Evolutionary conservation across 108 stramenopile genomes (phyloP), one percentile per base, ranked within the genome.

Genomic region (Cyclotella sp.): DNA sequence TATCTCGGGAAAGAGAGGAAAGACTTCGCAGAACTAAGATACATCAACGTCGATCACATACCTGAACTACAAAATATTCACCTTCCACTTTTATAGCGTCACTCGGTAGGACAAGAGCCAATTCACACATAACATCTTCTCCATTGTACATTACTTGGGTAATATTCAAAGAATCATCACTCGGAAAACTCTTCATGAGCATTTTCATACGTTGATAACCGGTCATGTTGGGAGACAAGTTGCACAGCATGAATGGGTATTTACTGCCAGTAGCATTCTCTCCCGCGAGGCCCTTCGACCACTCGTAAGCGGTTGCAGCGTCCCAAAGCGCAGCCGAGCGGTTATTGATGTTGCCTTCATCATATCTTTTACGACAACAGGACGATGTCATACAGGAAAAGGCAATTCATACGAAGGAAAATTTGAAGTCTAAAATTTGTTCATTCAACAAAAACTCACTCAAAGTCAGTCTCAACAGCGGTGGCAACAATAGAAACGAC

Each of bases 231-330:
- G 30, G 16, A 14, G 60, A 70, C 8, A 24, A 34, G 41, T 72
- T 70, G 49, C 76, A 77, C 14, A 77, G 30, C 3, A 77, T 42
- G 49, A 49, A 77, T 9, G 76, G 76, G 30, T 72, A 71, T 39
- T 63, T 77, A 21, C 55, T 16, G 28, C 24, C 39, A 6, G 26
- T 24, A 15, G 16, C 24, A 6, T 26, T 18, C 42, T 77, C 76
- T 3, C 27, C 70, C 24, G 18, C 27, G 14, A 60, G 15, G 13
- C 40, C 66, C 59, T 63, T 77, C 12, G 44, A 41, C 70, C 70
- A 72, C 53, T 77, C 76, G 41, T 60, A 77, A 1, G 10, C n/a
- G 28, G 24, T 43, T 11, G 76, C 59, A 12, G n/a, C 61, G 3
- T 77, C 47, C 76, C 76, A 77, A 22, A 55, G 51, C 11, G 21